Percentiles rank a stretch among this genome's conserved stretches.
These are phyloP conservation scores for Ophiocordyceps robertsii DNA, from an alignment of 2,329 filamentous ascomycete genomes.

Conservation along the genomic window DNA sequence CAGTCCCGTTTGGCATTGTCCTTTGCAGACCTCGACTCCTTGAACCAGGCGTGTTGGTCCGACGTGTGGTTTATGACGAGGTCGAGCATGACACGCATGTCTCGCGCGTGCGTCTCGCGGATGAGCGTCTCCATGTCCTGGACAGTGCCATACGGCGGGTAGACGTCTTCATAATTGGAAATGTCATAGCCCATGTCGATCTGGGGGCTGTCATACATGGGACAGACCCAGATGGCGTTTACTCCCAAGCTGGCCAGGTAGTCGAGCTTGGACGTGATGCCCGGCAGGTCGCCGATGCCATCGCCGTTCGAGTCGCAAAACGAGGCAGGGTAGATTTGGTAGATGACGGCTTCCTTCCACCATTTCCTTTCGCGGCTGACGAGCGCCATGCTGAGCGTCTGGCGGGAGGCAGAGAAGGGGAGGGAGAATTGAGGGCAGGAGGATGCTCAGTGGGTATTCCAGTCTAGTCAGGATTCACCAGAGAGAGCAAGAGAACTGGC, in stretches of 20 bases:
- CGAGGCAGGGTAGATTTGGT: slow-evolving; percentile 46
- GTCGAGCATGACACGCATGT: slow-evolving; percentile 61
- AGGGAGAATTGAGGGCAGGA: no score
- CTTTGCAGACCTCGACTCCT: slow-evolving; percentile 47
- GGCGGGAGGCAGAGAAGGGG: not conserved
- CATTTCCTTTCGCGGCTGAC: slow-evolving; percentile 18
- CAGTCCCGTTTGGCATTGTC: slow-evolving; percentile 54
- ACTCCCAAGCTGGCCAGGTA: slow-evolving; percentile 48
- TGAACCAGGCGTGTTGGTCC: slow-evolving; percentile 59
- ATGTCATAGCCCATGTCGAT: slow-evolving; percentile 62
- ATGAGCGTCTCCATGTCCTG: slow-evolving; percentile 52
- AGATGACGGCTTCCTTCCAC: slow-evolving; percentile 45
- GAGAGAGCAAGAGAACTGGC: no score
- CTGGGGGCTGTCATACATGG: slow-evolving; percentile 51
- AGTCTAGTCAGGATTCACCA: no score
- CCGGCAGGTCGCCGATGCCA: slow-evolving; percentile 47
- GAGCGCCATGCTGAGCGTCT: slow-evolving; percentile 10
- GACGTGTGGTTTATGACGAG: slow-evolving; percentile 70
- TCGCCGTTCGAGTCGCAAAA: slow-evolving; percentile 44
- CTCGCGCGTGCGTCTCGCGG: slow-evolving; percentile 42
- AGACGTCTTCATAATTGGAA: slow-evolving; percentile 52
- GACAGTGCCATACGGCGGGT: slow-evolving; percentile 52
- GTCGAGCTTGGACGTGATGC: slow-evolving; percentile 48
- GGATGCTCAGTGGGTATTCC: not conserved
- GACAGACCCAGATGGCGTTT: slow-evolving; percentile 54